A percentile compares a stretch with the other conserved stretches of the same genome.
Conservation (phyloP, 2,329 filamentous ascomycete genomes). For the Pochonia chlamydosporia region DNA sequence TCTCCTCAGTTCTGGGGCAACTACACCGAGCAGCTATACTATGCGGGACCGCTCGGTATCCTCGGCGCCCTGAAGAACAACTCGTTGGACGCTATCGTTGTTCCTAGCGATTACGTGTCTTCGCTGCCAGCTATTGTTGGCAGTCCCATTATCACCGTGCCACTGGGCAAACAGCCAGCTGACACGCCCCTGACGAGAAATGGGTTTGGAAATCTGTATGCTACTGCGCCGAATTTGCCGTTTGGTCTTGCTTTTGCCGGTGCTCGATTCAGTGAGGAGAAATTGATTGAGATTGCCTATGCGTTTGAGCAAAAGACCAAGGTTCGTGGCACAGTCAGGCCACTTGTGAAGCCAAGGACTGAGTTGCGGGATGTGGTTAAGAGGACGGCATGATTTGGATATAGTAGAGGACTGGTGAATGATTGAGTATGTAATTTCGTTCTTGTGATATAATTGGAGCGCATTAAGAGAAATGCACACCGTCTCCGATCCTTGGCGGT, state of each 20-base stretch:
- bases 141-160: conserved; percentile 54
- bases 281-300: conserved; percentile 58
- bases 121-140: conserved; percentile 50
- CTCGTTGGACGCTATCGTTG: conserved; percentile 52
- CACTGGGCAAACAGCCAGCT: conserved; percentile 51
- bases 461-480: no score
- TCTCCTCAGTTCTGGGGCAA: conserved; percentile 50
- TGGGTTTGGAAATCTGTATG: conserved; percentile 38
- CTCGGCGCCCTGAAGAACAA: conserved; percentile 49
- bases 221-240: conserved; percentile 47
- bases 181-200: conserved; percentile 41
- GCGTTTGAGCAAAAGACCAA: conserved; percentile 58
- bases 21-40: conserved; percentile 47
- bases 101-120: conserved; percentile 47
- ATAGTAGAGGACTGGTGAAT: background rate
- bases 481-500: no score
- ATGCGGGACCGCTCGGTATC: conserved; percentile 51
- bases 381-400: no score
- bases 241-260: conserved; percentile 62
- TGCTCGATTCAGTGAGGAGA: conserved; percentile 51
- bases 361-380: conserved; percentile 23
- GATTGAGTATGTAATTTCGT: no score
- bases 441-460: no score
- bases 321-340: conserved; percentile 19
- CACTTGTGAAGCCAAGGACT: conserved; percentile 23